Evolutionary conservation across 164 flowering plant species (phyloP).

Genomic region (Litsea cubeba): DNA sequence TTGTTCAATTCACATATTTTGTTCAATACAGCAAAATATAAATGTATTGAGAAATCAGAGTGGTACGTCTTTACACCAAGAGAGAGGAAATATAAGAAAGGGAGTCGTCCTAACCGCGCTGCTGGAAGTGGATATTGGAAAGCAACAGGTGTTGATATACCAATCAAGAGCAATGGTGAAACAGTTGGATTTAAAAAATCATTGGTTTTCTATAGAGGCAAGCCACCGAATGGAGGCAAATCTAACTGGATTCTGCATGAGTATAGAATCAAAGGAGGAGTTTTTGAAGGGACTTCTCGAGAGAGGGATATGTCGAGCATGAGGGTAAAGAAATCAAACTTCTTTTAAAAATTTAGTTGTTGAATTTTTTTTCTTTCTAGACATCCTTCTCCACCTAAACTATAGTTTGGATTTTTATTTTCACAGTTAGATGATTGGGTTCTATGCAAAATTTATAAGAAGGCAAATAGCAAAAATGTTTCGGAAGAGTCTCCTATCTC

Average conservation of each 20-base stretch:
- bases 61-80: conserved; percentile 16
- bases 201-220: conserved; percentile 10
- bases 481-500: background rate
- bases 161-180: background rate
- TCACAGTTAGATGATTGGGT: conserved; percentile 14
- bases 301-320: background rate
- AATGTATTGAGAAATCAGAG: background rate
- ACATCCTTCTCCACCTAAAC: background rate
- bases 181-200: conserved; percentile 3
- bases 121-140: conserved; percentile 13
- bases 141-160: conserved; percentile 11
- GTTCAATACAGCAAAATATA: background rate
- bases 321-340: background rate
- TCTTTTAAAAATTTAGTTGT: background rate
- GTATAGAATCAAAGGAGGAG: background rate
- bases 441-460: conserved; percentile 2
- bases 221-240: background rate
- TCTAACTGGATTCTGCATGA: conserved; percentile 16
- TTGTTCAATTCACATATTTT: too few relatives aligned
- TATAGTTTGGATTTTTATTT: background rate
- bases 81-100: conserved; percentile 10
- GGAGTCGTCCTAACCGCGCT: conserved; percentile 4
- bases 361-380: background rate
- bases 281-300: background rate
- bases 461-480: background rate